phyloP scores from a whole-genome alignment of 352 stramenopile species.

The Aphanomyces astaci region DNA sequence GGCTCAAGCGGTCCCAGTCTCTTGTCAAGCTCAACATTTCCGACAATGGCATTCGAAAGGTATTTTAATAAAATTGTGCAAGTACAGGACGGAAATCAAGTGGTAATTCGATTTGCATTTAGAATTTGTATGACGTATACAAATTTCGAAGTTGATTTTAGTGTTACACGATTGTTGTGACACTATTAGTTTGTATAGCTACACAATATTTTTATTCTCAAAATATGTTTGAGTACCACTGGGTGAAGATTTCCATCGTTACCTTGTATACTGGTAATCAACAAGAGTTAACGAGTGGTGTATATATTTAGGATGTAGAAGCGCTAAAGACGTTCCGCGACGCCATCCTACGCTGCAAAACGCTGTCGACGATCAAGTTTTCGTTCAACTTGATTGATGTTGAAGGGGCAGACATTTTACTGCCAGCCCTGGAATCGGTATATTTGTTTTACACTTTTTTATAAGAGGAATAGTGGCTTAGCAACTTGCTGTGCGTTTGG shows the following conservation, averaged over 20 bases:
- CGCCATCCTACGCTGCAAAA: slow-evolving; percentile 53
- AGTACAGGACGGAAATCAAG: too few relatives aligned
- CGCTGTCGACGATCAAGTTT: slow-evolving; percentile 60
- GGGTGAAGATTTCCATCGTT: too few relatives aligned
- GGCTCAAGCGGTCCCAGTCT: slow-evolving; percentile 46
- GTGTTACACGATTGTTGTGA: too few relatives aligned
- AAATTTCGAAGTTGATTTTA: too few relatives aligned
- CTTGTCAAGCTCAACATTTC: slow-evolving; percentile 62
- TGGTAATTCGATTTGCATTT: too few relatives aligned
- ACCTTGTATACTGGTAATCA: too few relatives aligned
- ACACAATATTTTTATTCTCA: too few relatives aligned
- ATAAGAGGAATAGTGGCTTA: not conserved
- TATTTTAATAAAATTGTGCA: too few relatives aligned
- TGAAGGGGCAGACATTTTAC: slow-evolving; percentile 47
- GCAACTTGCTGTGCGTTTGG: not conserved
- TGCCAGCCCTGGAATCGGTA: slow-evolving; percentile 47
- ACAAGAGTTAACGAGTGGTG: too few relatives aligned
- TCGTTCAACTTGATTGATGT: slow-evolving; percentile 71
- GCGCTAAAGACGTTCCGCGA: slow-evolving; percentile 61
- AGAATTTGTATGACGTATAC: too few relatives aligned
- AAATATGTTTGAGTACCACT: too few relatives aligned
- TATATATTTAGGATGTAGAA: slow-evolving; percentile 54
- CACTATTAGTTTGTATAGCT: too few relatives aligned
- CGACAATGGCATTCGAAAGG: slow-evolving; percentile 72
- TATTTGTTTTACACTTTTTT: slow-evolving; percentile 25